phyloP scores from a whole-genome alignment of 306 rosid genomes.

The Cucumis hystrix region DNA sequence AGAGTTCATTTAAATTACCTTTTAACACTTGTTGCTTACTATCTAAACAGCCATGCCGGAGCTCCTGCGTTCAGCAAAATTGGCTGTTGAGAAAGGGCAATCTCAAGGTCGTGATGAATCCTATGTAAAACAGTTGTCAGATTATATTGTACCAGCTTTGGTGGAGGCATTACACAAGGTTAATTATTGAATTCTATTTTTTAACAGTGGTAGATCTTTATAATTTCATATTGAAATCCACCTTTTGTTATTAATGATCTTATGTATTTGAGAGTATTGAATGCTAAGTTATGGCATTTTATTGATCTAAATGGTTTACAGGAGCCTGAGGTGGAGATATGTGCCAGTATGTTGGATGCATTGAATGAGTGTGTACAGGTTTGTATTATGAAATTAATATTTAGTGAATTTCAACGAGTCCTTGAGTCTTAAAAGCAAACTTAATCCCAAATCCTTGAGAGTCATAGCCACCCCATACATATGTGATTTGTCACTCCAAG shows the following conservation, averaged over 20 bases:
- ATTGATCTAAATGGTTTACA: slow-evolving; percentile 18
- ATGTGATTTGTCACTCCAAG: background rate
- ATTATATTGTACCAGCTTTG: slow-evolving; percentile 73
- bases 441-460: background rate
- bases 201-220: background rate
- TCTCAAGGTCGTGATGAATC: slow-evolving; percentile 78
- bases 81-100: slow-evolving; percentile 88
- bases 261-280: background rate
- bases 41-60: slow-evolving; percentile 76
- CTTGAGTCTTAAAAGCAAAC: background rate
- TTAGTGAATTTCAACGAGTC: background rate
- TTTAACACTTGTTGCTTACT: slow-evolving; percentile 2
- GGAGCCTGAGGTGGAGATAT: slow-evolving; percentile 96
- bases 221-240: background rate
- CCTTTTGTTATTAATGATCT: slow-evolving; percentile 6
- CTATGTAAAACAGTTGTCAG: slow-evolving; percentile 68
- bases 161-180: slow-evolving; percentile 97
- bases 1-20: background rate
- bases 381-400: background rate
- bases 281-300: background rate
- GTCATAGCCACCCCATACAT: background rate
- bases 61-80: slow-evolving; percentile 74
- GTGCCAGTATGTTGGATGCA: slow-evolving; percentile 87
- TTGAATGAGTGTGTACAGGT: slow-evolving; percentile 91
- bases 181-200: background rate